Base-by-base conservation (phyloP, 1,284 basidiomycete genomes). In the Marasmius tenuissimus region DNA sequence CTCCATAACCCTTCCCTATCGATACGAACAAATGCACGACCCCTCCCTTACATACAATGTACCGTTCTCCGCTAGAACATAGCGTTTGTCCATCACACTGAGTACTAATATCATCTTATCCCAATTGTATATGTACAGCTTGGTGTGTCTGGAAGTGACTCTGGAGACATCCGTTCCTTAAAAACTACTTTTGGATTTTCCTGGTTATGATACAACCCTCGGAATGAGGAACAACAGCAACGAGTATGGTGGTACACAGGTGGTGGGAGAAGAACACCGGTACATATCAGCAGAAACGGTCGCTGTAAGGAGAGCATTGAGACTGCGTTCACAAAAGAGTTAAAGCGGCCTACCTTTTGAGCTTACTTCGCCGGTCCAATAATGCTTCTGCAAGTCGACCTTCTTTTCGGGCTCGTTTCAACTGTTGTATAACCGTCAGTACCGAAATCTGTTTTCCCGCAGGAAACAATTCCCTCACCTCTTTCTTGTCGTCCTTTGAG, bases 331-430 rank as follows among this genome's bases (percentile, higher is more conserved):
- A n/a, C 52, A 39, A 50, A 50, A 33, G 27, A 11, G 54, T 14
- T 35, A 53, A 58, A 60, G 33, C 27, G 40, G 76, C 81, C 52
- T 61, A 93, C 95, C 94, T 97, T 78, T 98, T 98, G 63, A 97
- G 81, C 72, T 97, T 97, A 7, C 92, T 81, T 61, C 96, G 83
- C 34, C 95, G 85, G 70, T 98, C 94, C 52, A 98, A 81, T 76
- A 98, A 77, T 3, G 92, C 92, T 74, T 98, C 96, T 1, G 93
- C 89, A 16, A 97, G 73, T 39, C 91, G 84, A 2, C 96, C 96
- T 66, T 97, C 94, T 73, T 95, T 92, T 65, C 84, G 82, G 12
- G 95, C 95, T 61, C 85, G 85, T 74, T 94, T 95, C 59, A 98
- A 81, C 84, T 93, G 63, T n/a, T 63, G 42, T 57, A 62, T 55